phyloP scores from a whole-genome alignment of 176 grass and related monocot species.

The Triticum dicoccoides region DNA sequence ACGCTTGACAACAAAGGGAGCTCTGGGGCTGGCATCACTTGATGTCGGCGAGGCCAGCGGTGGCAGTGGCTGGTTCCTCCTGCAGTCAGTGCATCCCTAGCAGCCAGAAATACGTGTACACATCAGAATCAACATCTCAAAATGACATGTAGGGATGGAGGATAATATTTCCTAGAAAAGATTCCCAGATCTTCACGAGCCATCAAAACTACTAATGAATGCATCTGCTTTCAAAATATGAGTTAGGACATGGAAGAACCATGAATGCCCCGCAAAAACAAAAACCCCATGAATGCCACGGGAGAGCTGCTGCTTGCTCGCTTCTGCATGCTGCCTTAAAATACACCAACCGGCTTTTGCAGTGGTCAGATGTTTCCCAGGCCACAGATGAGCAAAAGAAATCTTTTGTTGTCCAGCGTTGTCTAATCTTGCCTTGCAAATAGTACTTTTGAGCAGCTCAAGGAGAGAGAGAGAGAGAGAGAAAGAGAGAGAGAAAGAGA shows the following conservation, averaged over 20 bases:
- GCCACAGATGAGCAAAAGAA: conserved; percentile 38
- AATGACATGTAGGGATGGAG: neutral
- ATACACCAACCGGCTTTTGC: conserved; percentile 34
- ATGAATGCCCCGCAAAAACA: conserved; percentile 22
- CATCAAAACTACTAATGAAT: conserved; percentile 20
- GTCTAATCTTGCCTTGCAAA: conserved; percentile 61
- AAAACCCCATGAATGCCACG: conserved; percentile 23
- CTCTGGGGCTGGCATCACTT: conserved; percentile 48
- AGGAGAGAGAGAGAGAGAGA: conserved; percentile 6
- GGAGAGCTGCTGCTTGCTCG: conserved; percentile 17
- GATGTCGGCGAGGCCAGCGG: conserved; percentile 43
- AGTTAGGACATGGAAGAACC: conserved; percentile 9
- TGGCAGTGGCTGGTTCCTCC: conserved; percentile 58
- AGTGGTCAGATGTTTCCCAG: conserved; percentile 26
- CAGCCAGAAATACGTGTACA: conserved; percentile 30
- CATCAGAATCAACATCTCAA: conserved; percentile 20
- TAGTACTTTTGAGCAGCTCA: conserved; percentile 46
- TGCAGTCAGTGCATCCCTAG: conserved; percentile 78
- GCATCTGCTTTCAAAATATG: neutral
- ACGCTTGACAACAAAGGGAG: conserved; percentile 92
- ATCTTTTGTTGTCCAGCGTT: conserved; percentile 54
- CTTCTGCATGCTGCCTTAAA: conserved; percentile 34
- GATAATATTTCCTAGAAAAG: neutral
- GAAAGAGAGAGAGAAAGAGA: neutral
- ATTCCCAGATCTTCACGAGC: conserved; percentile 18